These are phyloP conservation scores for Misopates orontium DNA, from an alignment of 257 asterid species.

Conservation along the genomic window DNA sequence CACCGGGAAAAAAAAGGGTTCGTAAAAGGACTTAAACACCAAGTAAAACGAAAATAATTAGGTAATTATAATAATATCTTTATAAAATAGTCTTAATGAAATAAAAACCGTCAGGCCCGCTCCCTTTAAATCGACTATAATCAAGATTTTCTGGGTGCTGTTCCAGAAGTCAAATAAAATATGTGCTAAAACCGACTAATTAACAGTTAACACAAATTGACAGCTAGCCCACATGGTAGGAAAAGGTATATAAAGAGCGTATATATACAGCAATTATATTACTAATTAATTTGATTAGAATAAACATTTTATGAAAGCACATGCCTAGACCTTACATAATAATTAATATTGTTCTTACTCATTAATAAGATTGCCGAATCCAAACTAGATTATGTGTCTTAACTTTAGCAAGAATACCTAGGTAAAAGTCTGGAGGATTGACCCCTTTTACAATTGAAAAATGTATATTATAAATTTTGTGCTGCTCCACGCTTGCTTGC, in stretches of 20 bases:
- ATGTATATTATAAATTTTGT: conserved; percentile 33
- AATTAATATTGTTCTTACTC: conserved; percentile 6
- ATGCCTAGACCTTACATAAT: neutral
- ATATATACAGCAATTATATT: too few species aligned
- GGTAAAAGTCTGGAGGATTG: conserved; percentile 36
- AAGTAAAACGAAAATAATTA: too few species aligned
- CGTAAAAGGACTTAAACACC: too few species aligned
- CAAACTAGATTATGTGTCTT: conserved; percentile 42
- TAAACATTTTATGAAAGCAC: neutral
- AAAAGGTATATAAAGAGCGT: neutral
- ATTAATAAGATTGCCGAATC: conserved; percentile 33
- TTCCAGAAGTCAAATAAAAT: too few species aligned
- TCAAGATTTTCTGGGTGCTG: too few species aligned
- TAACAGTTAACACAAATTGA: too few species aligned
- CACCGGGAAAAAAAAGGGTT: too few species aligned
- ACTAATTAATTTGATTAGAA: neutral
- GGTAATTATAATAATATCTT: too few species aligned
- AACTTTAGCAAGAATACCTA: conserved; percentile 43
- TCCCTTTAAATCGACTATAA: too few species aligned
- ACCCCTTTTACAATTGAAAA: conserved; percentile 39
- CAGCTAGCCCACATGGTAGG: neutral
- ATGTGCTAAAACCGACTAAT: too few species aligned
- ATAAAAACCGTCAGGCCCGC: too few species aligned
- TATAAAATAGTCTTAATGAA: too few species aligned
- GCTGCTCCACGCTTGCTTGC: conserved; percentile 42